Conservation (phyloP, 1,139 yeast genomes). For the Saccharomyces hybrid region DNA sequence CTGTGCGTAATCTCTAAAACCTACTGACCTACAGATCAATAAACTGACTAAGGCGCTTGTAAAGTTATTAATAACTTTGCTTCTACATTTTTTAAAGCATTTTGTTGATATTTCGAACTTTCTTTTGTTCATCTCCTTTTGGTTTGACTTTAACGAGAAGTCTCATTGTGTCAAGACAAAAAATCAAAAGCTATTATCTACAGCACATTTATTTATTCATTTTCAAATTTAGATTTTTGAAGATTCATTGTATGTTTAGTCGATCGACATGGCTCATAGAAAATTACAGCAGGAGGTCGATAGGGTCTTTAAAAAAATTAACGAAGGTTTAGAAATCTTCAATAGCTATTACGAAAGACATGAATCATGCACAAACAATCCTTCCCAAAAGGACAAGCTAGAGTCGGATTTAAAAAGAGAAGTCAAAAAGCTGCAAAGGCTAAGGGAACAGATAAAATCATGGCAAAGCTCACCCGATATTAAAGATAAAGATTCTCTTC, state of each 20-base stretch:
- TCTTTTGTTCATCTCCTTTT: neutral
- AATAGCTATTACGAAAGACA: constrained; percentile 66
- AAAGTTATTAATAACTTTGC: neutral
- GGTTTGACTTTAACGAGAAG: neutral
- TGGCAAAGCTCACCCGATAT: constrained; percentile 71
- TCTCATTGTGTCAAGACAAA: neutral
- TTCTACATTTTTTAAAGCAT: neutral
- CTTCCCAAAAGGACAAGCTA: constrained; percentile 65
- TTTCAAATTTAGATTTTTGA: neutral
- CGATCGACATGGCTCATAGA: constrained; percentile 50
- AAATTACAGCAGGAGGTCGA: constrained; percentile 72
- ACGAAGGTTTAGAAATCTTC: constrained; percentile 65
- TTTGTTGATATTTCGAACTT: neutral
- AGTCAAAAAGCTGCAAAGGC: constrained; percentile 64
- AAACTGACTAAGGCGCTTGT: neutral
- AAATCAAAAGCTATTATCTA: neutral
- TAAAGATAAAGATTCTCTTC: constrained; percentile 57
- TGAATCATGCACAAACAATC: constrained; percentile 49
- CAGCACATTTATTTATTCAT: neutral
- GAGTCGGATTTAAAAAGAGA: constrained; percentile 67
- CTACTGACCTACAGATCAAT: neutral
- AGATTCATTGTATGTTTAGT: neutral
- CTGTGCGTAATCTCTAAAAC: neutral
- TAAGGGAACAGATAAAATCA: constrained; percentile 69
- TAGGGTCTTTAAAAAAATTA: constrained; percentile 68